Evolutionary conservation across 202 grass and related monocot genomes (phyloP), one percentile per base, ranked within the genome.

Genomic region (Brachypodium distachyon): DNA sequence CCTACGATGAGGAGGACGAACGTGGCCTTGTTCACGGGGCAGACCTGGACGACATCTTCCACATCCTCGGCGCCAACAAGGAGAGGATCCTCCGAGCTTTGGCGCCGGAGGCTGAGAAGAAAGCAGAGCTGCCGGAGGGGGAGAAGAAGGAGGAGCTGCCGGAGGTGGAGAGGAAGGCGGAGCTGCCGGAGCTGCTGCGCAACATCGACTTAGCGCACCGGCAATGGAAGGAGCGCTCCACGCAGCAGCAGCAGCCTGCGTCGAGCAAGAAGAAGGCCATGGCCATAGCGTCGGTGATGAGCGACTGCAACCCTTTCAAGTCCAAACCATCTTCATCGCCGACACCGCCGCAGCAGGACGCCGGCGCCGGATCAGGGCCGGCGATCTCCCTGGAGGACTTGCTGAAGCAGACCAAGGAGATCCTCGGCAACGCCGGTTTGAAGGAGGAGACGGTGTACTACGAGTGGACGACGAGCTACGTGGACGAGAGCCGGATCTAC

Each of bases 401-500:
- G n/a, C 73, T 61, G 59, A 3, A 19, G 44, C 3, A 40, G 32
- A n/a, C 32, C 59, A 52, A 12, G 9, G 14, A 0, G 59, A 65
- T 77, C 34, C 16, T 77, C 46, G 22, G 32, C 31, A 43, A 50
- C 6, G 41, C 12, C n/a, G n/a, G n/a, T n/a, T n/a, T n/a, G n/a
- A n/a, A 50, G 6, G 38, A 23, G 29, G 12, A 59, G 19, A 55
- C 10, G 23, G 38, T 26, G 63, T 44, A 48, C 55, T 90, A 90
- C 84, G 60, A 90, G 72, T 90, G 83, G 82, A 90, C 87, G 61
- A 86, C 83, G 3, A 90, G 87, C 74, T 90, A 79, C 65, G 77
- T 90, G 52, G 83, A 90, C 44, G 83, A 90, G 83, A 8, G 2
- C 13, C 61, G 61, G 51, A 78, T 90, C 67, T 90, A 76, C 68